Evolutionary conservation across 2,329 filamentous ascomycete species (phyloP), one percentile per base, ranked within the genome.

Genomic region (Sporothrix mexicana): DNA sequence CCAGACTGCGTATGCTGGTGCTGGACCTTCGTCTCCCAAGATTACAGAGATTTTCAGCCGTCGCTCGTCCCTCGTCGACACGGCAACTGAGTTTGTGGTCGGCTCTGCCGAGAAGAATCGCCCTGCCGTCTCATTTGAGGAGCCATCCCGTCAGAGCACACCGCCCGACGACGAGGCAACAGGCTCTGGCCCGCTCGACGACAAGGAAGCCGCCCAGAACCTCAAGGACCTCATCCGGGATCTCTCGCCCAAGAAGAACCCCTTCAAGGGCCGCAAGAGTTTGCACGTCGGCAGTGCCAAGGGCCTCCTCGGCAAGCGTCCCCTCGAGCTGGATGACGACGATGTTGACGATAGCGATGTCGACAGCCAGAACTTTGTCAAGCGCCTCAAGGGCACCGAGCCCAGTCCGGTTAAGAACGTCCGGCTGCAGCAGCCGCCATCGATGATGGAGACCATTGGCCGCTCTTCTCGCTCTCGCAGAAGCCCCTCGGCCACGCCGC

Each of bases 321-420:
- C 92, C 0, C 83, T 83, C 15, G 92, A 95, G 80, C 85, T 94
- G 68, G 92, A 94, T 74, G 84, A 87, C 3, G 88, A 89, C 10
- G 74, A 74, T 0, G 57, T 73, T 7, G 74, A 73, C 9, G 90
- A 73, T 12, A 64, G 90, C 1, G 88, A 89, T 4, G 85, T 84
- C 8, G 86, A 88, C 69, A 88, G 90, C 55, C 83, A 83, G 43
- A 88, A 88, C 74, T 87, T 89, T 15, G 82, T 91, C 71, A 94
- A 94, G 81, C 86, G 92, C 76, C 85, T 94, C 66, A 93, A 90
- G 79, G 88, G 87, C n/a, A 89, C 88, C 73, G 88, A 93, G 80
- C 87, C 88, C 70, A 95, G 92, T 77, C 92, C 92, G 0, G 92
- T 95, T 74, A 95, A 95, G 82, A 92, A 89, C 66, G 84, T 94